A percentile compares a stretch with the other conserved stretches of the same genome.
These are phyloP conservation scores for Pseudonectria buxi DNA, from an alignment of 2,329 filamentous ascomycete genomes.

Conservation along the genomic window DNA sequence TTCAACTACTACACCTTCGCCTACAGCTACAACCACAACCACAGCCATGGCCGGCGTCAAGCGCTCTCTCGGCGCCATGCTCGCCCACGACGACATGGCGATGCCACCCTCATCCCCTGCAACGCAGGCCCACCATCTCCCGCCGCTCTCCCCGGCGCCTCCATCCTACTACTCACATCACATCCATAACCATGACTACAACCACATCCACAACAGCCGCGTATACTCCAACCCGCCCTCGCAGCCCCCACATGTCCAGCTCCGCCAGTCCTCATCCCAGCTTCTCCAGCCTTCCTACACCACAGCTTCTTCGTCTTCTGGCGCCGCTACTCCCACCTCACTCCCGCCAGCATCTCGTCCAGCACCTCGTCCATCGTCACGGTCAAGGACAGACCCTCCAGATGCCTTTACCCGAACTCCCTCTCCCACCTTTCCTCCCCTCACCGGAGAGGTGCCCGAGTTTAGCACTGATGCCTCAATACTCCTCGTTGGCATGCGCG, in stretches of 20 bases:
- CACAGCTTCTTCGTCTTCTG: background rate
- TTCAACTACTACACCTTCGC: too few relatives aligned
- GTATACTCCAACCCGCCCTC: too few relatives aligned
- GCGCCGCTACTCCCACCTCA: constrained; percentile 6
- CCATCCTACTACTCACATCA: too few relatives aligned
- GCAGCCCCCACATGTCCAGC: too few relatives aligned
- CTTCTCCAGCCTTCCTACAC: too few relatives aligned
- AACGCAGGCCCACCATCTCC: too few relatives aligned
- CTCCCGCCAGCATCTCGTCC: constrained; percentile 17
- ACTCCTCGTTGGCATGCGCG: constrained; percentile 65
- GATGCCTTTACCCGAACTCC: constrained; percentile 21
- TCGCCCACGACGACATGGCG: constrained; percentile 22
- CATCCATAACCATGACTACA: too few relatives aligned
- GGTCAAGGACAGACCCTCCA: constrained; percentile 6
- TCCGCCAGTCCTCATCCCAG: too few relatives aligned
- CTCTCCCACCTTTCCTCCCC: constrained; percentile 17
- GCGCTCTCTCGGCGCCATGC: constrained; percentile 30
- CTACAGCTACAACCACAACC: background rate
- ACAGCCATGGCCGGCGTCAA: constrained; percentile 33
- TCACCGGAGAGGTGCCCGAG: constrained; percentile 23
- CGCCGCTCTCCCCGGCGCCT: too few relatives aligned
- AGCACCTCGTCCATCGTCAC: constrained; percentile 4
- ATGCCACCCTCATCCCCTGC: constrained; percentile 3
- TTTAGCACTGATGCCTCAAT: constrained; percentile 62
- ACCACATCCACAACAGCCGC: too few relatives aligned